Conservation (phyloP, 768 basidiomycete genomes). For the Lactarius trivialis region DNA sequence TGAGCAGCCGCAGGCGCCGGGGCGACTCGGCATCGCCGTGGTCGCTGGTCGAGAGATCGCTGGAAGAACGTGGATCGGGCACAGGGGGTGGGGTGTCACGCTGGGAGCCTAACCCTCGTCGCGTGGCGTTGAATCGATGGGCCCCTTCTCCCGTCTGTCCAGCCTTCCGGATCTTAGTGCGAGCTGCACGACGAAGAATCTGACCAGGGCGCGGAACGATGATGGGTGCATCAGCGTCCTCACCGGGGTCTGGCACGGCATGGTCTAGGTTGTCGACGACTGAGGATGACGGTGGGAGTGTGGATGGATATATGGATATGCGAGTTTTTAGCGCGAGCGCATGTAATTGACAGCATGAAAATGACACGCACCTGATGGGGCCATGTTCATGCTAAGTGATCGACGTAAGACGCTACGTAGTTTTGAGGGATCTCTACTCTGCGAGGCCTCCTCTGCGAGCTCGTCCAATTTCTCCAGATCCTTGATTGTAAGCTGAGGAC, state of each 20-base stretch:
- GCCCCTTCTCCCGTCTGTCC: constrained; percentile 71
- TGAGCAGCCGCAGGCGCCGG: constrained; percentile 36
- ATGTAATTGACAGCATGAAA: not conserved
- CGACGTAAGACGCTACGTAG: constrained; percentile 75
- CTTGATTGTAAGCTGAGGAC: constrained; percentile 84
- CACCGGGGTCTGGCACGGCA: constrained; percentile 52
- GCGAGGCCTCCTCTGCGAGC: constrained; percentile 83
- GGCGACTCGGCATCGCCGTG: constrained; percentile 33
- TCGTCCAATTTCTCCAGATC: constrained; percentile 94
- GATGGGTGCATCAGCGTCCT: constrained; percentile 86
- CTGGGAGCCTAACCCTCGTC: constrained; percentile 36
- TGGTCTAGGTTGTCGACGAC: constrained; percentile 64
- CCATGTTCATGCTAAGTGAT: constrained; percentile 81
- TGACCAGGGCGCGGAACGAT: constrained; percentile 83
- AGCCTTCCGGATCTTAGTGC: constrained; percentile 93
- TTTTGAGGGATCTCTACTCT: constrained; percentile 73
- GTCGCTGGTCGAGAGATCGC: constrained; percentile 52
- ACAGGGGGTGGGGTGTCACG: not conserved
- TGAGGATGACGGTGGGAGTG: constrained; percentile 27
- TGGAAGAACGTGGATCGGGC: constrained; percentile 47
- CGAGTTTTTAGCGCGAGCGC: not conserved
- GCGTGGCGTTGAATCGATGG: constrained; percentile 62
- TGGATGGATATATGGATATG: not conserved
- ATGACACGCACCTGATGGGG: constrained; percentile 69
- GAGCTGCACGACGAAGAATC: constrained; percentile 84